Base-by-base conservation (phyloP, 176 grass and related monocot species). In the Hyparrhenia diplandra region DNA sequence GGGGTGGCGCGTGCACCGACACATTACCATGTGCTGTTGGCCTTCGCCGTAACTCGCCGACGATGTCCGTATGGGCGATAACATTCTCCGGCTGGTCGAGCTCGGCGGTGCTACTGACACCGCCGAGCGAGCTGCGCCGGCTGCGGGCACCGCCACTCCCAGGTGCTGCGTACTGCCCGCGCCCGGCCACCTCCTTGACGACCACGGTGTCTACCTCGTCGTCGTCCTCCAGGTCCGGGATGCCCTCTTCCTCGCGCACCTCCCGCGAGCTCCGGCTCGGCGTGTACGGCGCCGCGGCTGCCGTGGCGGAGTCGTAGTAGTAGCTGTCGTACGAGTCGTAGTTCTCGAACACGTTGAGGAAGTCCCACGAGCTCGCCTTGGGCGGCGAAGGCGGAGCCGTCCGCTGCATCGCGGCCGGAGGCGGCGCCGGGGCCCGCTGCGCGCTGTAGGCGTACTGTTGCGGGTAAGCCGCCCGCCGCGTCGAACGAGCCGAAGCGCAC, bases 211-310 rank as follows among this genome's bases (percentile, higher is more conserved):
- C 66, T n/a, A 85, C 81, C 10, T 87, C 84, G 51, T 86, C 90
- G 28, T 86, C 92, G 20, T 87, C 90, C 65, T 99, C 96, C 10
- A 98, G 87, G 9, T 95, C 96, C 5, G 96, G 96, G 73, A 98
- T 95, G 14, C 96, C 96, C 85, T 98, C 95, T 89, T 93, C 92
- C 65, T 95, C 92, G 83, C 96, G 83, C 86, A 95, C 88, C 86
- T 98, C 92, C 32, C 61, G 78, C n/a, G 92, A 98, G 82, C 88
- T 95, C 20, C 90, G 71, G 84, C 96, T 98, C 24, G 92, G 92
- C 40, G 88, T 91, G 77, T 93, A 91, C 69, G 75, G 23, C 5
- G 64, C 43, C 69, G 69, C 13, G 18, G 85, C 67, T 0, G 74
- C 69, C 0, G 84, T 29, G 1, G 75, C 10, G 35, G 77, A 18